Percentiles rank a stretch among this genome's conserved stretches.
These are phyloP conservation scores for Endothia cerciana DNA, from an alignment of 2,329 filamentous ascomycete genomes.

Conservation along the genomic window DNA sequence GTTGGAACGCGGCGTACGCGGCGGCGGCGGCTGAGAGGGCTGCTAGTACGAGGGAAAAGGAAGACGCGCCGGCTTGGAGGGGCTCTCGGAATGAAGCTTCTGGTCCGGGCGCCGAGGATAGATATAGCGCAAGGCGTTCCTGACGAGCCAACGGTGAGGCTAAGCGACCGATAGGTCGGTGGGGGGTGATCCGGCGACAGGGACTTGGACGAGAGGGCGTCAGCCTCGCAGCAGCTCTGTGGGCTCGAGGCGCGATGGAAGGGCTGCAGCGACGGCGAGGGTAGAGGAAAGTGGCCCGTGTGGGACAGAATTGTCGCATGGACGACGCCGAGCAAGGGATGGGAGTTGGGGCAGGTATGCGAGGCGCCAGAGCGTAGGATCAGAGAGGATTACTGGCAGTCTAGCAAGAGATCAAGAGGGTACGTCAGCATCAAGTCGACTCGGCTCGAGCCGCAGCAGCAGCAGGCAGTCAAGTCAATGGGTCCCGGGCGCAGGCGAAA, in stretches of 20 bases:
- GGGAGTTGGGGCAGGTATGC: conserved; percentile 6
- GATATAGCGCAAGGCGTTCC: neutral
- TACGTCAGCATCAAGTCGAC: conserved; percentile 21
- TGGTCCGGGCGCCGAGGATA: neutral
- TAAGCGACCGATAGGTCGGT: neutral
- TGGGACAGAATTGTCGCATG: conserved; percentile 23
- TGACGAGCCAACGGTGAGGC: neutral
- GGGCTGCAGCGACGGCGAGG: conserved; percentile 10
- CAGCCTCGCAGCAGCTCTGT: conserved; percentile 1
- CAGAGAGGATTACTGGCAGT: conserved; percentile 8
- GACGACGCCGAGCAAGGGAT: conserved; percentile 4
- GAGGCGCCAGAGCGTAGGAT: conserved; percentile 17
- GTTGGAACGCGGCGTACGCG: conserved; percentile 14
- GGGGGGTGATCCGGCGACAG: conserved; percentile 4
- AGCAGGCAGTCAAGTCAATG: neutral
- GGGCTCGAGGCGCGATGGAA: conserved; percentile 14
- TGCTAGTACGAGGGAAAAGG: conserved; percentile 15
- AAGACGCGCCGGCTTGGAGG: conserved; percentile 24
- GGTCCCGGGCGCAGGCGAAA: neutral
- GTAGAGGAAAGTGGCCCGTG: conserved; percentile 16
- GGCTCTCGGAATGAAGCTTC: neutral
- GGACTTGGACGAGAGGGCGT: neutral
- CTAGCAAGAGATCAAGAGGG: conserved; percentile 15
- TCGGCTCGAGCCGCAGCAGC: conserved; percentile 1
- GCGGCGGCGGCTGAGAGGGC: conserved; percentile 9